Conservation (phyloP, 805 yeast genomes). For the Hanseniaspora vineae region DNA sequence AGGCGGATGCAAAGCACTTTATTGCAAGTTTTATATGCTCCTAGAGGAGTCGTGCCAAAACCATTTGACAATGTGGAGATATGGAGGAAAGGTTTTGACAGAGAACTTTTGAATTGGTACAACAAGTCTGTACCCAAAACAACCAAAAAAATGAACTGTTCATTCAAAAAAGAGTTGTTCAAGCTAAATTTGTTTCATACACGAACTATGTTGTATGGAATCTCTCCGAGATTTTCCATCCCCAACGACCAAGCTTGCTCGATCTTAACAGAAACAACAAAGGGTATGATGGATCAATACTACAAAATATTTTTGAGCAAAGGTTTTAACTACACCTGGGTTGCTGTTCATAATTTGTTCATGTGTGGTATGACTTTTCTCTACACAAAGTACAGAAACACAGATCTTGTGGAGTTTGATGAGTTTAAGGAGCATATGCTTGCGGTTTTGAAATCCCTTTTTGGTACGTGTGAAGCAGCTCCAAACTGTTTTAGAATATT, state of each 20-base stretch:
- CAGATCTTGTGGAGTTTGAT: constrained; percentile 38
- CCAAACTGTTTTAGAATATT: constrained; percentile 55
- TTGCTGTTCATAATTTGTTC: constrained; percentile 77
- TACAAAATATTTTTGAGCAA: constrained; percentile 40
- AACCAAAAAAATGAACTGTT: constrained; percentile 48
- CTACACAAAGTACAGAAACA: constrained; percentile 50
- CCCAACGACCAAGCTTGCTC: constrained; percentile 38
- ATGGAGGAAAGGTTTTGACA: constrained; percentile 49
- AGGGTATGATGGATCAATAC: constrained; percentile 53
- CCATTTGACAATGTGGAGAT: constrained; percentile 36
- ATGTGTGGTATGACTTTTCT: constrained; percentile 82
- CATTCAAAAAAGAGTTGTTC: constrained; percentile 59
- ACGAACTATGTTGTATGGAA: constrained; percentile 56
- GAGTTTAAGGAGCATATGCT: constrained; percentile 36
- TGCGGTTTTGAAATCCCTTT: constrained; percentile 44
- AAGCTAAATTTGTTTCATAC: constrained; percentile 69
- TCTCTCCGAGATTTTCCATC: constrained; percentile 55
- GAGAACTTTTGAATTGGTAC: constrained; percentile 50
- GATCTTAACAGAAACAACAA: constrained; percentile 49
- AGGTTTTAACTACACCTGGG: constrained; percentile 79
- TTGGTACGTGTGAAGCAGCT: constrained; percentile 71
- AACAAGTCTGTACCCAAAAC: constrained; percentile 41
- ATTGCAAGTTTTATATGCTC: constrained; percentile 57
- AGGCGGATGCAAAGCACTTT: constrained; percentile 69
- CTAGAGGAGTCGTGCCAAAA: constrained; percentile 55